phyloP scores from a whole-genome alignment of 2,329 filamentous ascomycete genomes.

The Dendryphion nanum region DNA sequence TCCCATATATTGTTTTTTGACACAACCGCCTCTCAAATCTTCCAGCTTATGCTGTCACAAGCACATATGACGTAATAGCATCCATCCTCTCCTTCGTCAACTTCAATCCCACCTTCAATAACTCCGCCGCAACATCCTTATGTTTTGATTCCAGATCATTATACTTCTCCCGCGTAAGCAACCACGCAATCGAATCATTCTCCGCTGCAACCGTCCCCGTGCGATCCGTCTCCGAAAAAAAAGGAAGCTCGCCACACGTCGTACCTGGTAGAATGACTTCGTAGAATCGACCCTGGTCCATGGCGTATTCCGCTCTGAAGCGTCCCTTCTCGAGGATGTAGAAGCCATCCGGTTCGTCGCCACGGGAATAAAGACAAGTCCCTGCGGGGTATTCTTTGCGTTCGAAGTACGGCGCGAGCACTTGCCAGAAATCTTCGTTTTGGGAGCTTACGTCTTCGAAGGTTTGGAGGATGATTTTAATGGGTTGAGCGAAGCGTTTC shows the following conservation, averaged over 20 bases:
- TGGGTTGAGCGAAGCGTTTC: slow-evolving; percentile 83
- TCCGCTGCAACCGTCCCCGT: slow-evolving; percentile 87
- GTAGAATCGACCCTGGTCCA: slow-evolving; percentile 83
- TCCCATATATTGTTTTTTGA: no score
- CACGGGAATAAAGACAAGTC: slow-evolving; percentile 72
- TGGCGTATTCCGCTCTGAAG: slow-evolving; percentile 82
- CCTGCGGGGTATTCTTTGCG: slow-evolving; percentile 67
- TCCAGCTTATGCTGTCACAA: neutral
- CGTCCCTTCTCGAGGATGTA: slow-evolving; percentile 90
- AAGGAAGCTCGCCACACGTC: slow-evolving; percentile 92
- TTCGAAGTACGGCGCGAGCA: slow-evolving; percentile 71
- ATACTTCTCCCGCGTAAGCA: slow-evolving; percentile 73
- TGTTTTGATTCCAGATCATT: slow-evolving; percentile 68
- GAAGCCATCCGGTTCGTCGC: slow-evolving; percentile 75
- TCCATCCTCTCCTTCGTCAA: slow-evolving; percentile 92
- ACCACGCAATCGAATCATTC: slow-evolving; percentile 78
- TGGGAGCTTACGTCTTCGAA: slow-evolving; percentile 83
- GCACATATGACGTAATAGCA: slow-evolving; percentile 57
- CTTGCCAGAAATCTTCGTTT: slow-evolving; percentile 96
- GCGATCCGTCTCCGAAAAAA: slow-evolving; percentile 86
- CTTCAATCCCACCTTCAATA: slow-evolving; percentile 86
- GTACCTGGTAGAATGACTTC: slow-evolving; percentile 93
- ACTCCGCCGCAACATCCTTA: slow-evolving; percentile 75
- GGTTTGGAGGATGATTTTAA: slow-evolving; percentile 90
- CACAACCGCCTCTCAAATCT: neutral